These are phyloP conservation scores for Candida railenensis DNA, from an alignment of 805 yeast genomes.

Conservation along the genomic window DNA sequence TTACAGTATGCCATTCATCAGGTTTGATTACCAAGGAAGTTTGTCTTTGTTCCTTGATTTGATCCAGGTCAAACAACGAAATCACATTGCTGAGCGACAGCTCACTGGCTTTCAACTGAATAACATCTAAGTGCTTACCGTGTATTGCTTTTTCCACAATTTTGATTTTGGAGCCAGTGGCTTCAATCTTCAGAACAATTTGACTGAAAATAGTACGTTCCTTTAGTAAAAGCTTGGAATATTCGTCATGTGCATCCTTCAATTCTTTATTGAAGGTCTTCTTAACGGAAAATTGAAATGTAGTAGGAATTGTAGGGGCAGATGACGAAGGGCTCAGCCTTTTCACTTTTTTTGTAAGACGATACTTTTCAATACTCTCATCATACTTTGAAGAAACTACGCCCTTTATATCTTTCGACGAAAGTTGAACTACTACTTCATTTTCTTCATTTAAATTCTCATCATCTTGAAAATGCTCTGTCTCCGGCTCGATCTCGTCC, in stretches of 20 bases:
- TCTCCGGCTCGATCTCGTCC: constrained; percentile 35
- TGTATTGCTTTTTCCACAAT: constrained; percentile 28
- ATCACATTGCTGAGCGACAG: constrained; percentile 37
- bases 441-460: not conserved
- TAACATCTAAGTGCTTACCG: constrained; percentile 21
- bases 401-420: not conserved
- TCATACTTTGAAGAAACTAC: not conserved
- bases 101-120: constrained; percentile 6
- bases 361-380: constrained; percentile 1
- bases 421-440: too few relatives aligned
- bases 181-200: constrained; percentile 16
- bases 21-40: constrained; percentile 46
- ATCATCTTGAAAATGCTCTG: not conserved
- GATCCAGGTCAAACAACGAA: constrained; percentile 28
- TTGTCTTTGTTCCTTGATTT: constrained; percentile 36
- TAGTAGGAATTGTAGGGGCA: too few relatives aligned
- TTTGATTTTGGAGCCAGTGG: constrained; percentile 28
- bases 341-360: not conserved
- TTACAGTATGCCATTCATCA: constrained; percentile 48
- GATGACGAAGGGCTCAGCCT: constrained; percentile 11
- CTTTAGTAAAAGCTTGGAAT: constrained; percentile 21
- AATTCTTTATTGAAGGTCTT: constrained; percentile 32
- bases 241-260: constrained; percentile 28
- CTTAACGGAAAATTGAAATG: constrained; percentile 30
- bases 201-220: constrained; percentile 24